Base-by-base conservation (phyloP, 2,329 filamentous ascomycete species). In the Exophiala aquamarina region DNA sequence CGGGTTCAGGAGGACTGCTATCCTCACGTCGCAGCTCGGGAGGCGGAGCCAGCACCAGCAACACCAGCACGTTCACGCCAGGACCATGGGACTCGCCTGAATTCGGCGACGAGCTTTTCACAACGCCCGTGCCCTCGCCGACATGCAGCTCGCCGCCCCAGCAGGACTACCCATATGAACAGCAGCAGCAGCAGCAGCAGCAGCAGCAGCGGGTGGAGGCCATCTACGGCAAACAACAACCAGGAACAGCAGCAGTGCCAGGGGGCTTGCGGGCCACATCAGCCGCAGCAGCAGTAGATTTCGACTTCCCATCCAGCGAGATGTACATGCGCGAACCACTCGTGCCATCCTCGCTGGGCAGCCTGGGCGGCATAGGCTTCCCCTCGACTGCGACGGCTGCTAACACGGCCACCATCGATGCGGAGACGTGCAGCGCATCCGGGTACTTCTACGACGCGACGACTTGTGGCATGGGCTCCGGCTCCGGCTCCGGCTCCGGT, bases 401-500 rank as follows among this genome's bases (percentile, higher is more conserved):
- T n/a, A n/a, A 29, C 32, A 34, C 23, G 23, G 11, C 6, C 23
- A 26, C 11, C 11, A 11, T 6, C 23, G 31, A 14, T 32, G 15
- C 29, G 10, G 37, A 47, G 17, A n/a, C 19, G 11, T 41, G 23
- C 21, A 41, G 7, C 9, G 32, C 38, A 17, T n/a, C n/a, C n/a
- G 44, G 21, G 9, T 47, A 42, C 19, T 47, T 47, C 38, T 34
- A 35, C 29, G 44, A 47, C 18, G 44, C 44, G 14, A 37, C 44
- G 2, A 39, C 23, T 26, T 26, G 38, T 10, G 44, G 44, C 5
- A 36, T 47, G 44, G 32, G 29, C 11, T 21, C 36, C 23, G 23
- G 23, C 29, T 47, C 41, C 13, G 44, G 38, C n/a, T 47, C 37
- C 37, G 44, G 41, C 20, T n/a, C 18, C 18, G n/a, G n/a, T n/a